A percentile compares a stretch with the other conserved stretches of the same genome.
phyloP scores from a whole-genome alignment of 768 basidiomycete genomes.

The Suillus decipiens region DNA sequence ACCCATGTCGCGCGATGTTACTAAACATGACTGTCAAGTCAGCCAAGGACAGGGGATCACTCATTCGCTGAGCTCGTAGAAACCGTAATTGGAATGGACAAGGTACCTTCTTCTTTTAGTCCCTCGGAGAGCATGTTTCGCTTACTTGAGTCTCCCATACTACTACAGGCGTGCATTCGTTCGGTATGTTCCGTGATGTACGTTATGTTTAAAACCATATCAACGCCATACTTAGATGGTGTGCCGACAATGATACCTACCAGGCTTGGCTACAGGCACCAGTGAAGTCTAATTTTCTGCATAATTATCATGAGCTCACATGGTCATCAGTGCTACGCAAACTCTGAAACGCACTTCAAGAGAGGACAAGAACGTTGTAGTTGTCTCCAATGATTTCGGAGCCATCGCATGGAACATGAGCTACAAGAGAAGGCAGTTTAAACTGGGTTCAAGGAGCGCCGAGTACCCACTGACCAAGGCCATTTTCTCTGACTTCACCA shows the following conservation, averaged over 20 bases:
- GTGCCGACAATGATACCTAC: conserved; percentile 52
- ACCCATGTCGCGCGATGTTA: neutral
- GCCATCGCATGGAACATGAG: too few species aligned
- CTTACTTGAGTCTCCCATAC: conserved; percentile 8
- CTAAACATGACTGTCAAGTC: conserved; percentile 37
- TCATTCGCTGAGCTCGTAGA: conserved; percentile 45
- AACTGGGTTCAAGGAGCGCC: too few species aligned
- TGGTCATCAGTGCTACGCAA: conserved; percentile 25
- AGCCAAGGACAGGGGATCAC: conserved; percentile 49
- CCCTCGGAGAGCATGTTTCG: neutral
- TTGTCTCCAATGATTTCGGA: too few species aligned
- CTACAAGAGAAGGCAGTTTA: too few species aligned
- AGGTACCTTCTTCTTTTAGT: conserved; percentile 27
- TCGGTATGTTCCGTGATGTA: conserved; percentile 30
- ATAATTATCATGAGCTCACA: conserved; percentile 15
- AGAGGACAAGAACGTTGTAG: too few species aligned
- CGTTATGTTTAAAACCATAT: neutral
- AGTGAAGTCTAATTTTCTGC: conserved; percentile 24
- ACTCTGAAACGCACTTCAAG: too few species aligned
- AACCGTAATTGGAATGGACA: conserved; percentile 33
- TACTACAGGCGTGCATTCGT: conserved; percentile 45
- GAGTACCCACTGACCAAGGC: too few species aligned
- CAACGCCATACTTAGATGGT: conserved; percentile 40
- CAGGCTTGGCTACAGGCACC: conserved; percentile 49
- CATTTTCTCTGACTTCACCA: too few species aligned